Evolutionary conservation across 768 basidiomycete genomes (phyloP).

Genomic region (Trametes cinnabarina): DNA sequence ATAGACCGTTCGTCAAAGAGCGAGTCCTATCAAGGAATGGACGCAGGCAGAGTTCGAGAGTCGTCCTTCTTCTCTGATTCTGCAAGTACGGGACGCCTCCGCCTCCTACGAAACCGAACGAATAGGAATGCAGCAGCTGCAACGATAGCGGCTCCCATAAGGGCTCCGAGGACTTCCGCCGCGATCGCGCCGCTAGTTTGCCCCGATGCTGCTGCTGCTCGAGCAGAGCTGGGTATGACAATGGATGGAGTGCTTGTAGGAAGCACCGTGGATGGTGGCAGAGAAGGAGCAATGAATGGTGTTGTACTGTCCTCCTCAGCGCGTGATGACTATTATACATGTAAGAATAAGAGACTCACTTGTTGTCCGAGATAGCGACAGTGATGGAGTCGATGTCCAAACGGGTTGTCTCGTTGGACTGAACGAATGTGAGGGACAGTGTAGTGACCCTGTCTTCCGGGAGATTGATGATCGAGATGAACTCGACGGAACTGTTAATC

Average conservation of each 20-base stretch:
- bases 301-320: constrained; percentile 4
- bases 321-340: neutral
- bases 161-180: constrained; percentile 21
- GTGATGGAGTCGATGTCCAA: constrained; percentile 22
- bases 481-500: constrained; percentile 19
- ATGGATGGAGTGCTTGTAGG: constrained; percentile 12
- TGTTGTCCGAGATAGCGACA: constrained; percentile 18
- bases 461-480: constrained; percentile 19
- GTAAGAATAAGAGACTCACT: constrained; percentile 12
- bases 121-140: neutral
- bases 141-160: constrained; percentile 14
- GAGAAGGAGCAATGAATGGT: constrained; percentile 19
- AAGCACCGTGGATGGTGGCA: constrained; percentile 14
- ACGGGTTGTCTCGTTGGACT: constrained; percentile 7
- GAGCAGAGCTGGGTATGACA: constrained; percentile 7
- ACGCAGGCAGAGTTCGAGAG: neutral
- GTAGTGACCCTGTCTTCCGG: constrained; percentile 21
- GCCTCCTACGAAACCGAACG: neutral
- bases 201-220: neutral
- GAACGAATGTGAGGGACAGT: constrained; percentile 18
- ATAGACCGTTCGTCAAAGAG: neutral
- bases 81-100: constrained; percentile 7
- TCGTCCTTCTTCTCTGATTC: neutral
- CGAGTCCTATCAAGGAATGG: neutral
- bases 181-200: constrained; percentile 20